A percentile compares a stretch with the other conserved stretches of the same genome.
Evolutionary conservation across 2,329 filamentous ascomycete species (phyloP).

Genomic region (Paecilomyces sp.): DNA sequence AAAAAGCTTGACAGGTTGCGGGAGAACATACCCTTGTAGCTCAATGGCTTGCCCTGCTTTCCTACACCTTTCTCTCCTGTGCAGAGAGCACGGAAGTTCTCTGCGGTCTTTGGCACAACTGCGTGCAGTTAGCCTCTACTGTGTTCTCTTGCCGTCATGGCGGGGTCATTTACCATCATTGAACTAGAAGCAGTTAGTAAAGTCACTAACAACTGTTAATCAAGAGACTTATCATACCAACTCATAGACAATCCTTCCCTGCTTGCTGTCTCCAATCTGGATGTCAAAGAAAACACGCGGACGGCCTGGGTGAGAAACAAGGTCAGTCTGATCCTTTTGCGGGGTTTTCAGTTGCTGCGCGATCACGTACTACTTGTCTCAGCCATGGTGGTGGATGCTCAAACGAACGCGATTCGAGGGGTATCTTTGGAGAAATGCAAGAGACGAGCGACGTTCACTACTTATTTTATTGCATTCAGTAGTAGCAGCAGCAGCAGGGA

Average conservation of each 20-base stretch:
- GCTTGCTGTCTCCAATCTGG: conserved; percentile 63
- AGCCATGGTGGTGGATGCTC: conserved; percentile 24
- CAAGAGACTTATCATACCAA: conserved; percentile 48
- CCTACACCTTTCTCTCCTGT: conserved; percentile 88
- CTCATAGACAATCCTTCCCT: conserved; percentile 80
- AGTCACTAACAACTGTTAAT: conserved; percentile 1
- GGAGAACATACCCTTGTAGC: conserved; percentile 63
- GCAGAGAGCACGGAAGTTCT: conserved; percentile 92
- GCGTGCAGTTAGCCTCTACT: conserved; percentile 41
- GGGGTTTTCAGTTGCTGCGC: background rate
- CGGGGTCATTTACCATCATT: conserved; percentile 35
- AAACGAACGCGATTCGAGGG: background rate
- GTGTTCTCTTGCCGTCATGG: conserved; percentile 1
- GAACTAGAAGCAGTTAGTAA: conserved; percentile 29
- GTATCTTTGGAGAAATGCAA: background rate
- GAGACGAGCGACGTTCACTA: background rate
- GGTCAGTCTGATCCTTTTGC: background rate
- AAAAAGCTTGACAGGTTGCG: background rate
- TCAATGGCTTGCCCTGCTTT: conserved; percentile 73
- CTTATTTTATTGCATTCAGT: background rate
- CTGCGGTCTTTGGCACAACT: conserved; percentile 87
- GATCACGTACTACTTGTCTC: conserved; percentile 25
- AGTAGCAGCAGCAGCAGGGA: background rate
- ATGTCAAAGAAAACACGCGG: conserved; percentile 92
- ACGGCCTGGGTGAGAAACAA: conserved; percentile 41